A percentile compares a stretch with the other conserved stretches of the same genome.
Evolutionary conservation across 805 yeast species (phyloP).

Genomic region (Wickerhamiella cacticola): DNA sequence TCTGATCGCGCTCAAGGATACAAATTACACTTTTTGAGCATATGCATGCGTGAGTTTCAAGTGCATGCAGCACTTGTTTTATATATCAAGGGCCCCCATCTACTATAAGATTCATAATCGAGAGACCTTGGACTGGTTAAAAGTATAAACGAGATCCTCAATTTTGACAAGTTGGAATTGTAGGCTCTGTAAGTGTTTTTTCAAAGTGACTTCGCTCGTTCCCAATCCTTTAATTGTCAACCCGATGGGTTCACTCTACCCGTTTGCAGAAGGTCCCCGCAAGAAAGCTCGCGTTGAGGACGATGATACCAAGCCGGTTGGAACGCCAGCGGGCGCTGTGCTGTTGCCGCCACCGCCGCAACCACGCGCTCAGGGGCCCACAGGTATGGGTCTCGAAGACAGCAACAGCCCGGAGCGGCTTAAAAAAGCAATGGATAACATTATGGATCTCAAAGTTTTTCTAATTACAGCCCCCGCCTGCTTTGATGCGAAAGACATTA

Average conservation of each 20-base stretch:
- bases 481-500: constrained; percentile 82
- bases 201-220: constrained; percentile 9
- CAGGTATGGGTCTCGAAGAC: constrained; percentile 1
- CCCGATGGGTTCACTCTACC: constrained; percentile 11
- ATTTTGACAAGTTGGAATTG: background rate
- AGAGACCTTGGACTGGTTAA: background rate
- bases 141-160: background rate
- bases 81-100: constrained; percentile 5
- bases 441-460: constrained; percentile 50
- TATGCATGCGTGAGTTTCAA: constrained; percentile 7
- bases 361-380: constrained; percentile 9
- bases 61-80: constrained; percentile 5
- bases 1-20: background rate
- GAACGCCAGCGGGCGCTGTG: background rate
- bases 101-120: constrained; percentile 3
- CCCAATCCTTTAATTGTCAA: background rate
- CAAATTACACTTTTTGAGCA: background rate
- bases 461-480: constrained; percentile 88
- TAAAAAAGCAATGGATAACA: constrained; percentile 13
- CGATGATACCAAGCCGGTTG: background rate
- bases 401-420: constrained; percentile 15
- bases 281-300: constrained; percentile 6
- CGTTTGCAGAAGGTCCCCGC: constrained; percentile 6
- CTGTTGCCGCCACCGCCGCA: constrained; percentile 7
- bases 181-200: background rate